Evolutionary conservation across 2,329 filamentous ascomycete genomes (phyloP), one percentile per base, ranked within the genome.

Genomic region (Fusarium gaditjirri): DNA sequence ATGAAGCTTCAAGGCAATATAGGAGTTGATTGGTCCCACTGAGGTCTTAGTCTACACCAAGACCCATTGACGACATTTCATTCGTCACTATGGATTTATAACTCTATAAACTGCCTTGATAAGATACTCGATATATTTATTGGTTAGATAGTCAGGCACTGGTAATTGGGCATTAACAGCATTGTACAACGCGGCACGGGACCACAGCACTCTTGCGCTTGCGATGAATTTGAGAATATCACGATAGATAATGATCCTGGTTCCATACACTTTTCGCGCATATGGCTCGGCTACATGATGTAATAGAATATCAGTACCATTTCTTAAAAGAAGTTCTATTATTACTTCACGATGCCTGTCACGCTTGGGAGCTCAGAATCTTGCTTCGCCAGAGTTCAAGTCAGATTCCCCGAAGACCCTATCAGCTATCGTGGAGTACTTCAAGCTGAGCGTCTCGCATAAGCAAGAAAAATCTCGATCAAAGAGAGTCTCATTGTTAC

Each of bases 401-500:
- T 0, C 10, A 47, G 27, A 17, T 13, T 47, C 5, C 7, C 7
- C 7, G 14, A 31, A 31, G 14, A 4, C 16, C 16, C 6, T 16
- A 9, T 3, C 46, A 49, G 19, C 4, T 23, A 13, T 23, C 11
- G 3, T 23, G 21, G 5, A 31, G 4, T 33, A 16, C n/a, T 19
- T 10, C 21, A 23, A 9, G 46, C 2, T 8, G 6, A 10, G 6
- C 17, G 8, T 9, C 8, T 49, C 4, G 10, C 16, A 7, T 19
- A 23, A 8, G 13, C 14, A 47, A 16, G 14, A 8, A 1, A 12
- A 1, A 12, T 12, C 27, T 17, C 27, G 1, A 8, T 3, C 7
- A 3, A 12, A n/a, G 3, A 29, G 1, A 47, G 1, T 0, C 3
- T 9, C 1, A n/a, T 31, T 4, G 8, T 17, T 17, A 23, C 0